Evolutionary conservation across 441 rosid species (phyloP), one percentile per base, ranked within the genome.

Genomic region (Pelargonium exstipulatum): DNA sequence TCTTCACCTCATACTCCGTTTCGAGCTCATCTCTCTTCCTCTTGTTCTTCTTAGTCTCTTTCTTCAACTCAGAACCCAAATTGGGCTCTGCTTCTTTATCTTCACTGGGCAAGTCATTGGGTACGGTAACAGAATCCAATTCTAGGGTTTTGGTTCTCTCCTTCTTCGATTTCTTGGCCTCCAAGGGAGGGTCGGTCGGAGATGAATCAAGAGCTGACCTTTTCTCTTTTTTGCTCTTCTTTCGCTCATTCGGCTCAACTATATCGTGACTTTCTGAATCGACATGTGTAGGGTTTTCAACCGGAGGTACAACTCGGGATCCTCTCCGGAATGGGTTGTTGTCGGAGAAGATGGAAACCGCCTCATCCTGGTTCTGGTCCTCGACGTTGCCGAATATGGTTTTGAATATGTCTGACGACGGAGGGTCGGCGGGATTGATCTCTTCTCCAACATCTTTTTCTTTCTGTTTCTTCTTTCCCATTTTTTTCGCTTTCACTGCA

Each of bases 11-110:
- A 69, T 92, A 95, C 1, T 79, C 85, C 12, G 67, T 77, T 90
- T 95, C 99, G 22, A 90, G 69, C 71, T 92, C 99, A 70, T 92
- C 98, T 74, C 97, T 87, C 80, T 90, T 95, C 82, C 98, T 89
- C 73, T 94, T 91, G 79, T 83, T 88, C 77, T 70, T 84, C 81
- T 74, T 81, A 67, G 43, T 45, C 68, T 18, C 14, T 26, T 32
- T 68, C 45, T 16, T 10, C 10, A 64, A 20, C 32, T 2, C 66
- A 46, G 55, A 18, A 58, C 20, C 40, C 32, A 49, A 62, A 37
- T 71, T 10, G 20, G 17, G 6, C 18, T 66, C 17, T 14, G n/a
- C 70, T 35, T 55, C 51, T 22, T 26, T 55, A 22, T 65, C 72
- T n/a, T 73, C 37, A 49, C 70, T 71, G 12, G 45, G 29, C 42